Conservation (phyloP, 2,329 filamentous ascomycete genomes). For the Lomentospora prolificans region DNA sequence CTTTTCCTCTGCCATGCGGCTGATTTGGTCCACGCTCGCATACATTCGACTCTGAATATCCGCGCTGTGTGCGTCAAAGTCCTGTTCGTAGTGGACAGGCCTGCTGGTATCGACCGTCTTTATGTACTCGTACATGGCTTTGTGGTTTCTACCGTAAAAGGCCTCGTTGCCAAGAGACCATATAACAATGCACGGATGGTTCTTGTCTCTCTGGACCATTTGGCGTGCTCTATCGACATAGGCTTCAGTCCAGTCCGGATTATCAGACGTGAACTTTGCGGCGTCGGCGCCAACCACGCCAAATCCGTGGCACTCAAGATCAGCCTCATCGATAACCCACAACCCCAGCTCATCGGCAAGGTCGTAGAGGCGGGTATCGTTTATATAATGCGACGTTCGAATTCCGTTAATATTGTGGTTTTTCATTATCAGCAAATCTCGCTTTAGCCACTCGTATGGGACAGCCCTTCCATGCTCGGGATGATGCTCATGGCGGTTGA, state of each 20-base stretch:
- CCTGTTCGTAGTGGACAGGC: conserved; percentile 57
- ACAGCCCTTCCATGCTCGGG: conserved; percentile 52
- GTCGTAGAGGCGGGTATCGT: conserved; percentile 49
- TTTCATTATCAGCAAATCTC: conserved; percentile 58
- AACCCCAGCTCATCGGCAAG: conserved; percentile 54
- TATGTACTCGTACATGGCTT: conserved; percentile 56
- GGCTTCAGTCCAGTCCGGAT: conserved; percentile 50
- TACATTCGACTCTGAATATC: conserved; percentile 63
- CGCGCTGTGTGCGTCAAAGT: conserved; percentile 43
- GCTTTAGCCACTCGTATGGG: conserved; percentile 47
- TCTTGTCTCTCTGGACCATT: conserved; percentile 48
- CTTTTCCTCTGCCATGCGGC: conserved; percentile 27
- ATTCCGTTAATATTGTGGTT: conserved; percentile 60
- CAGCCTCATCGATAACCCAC: conserved; percentile 51
- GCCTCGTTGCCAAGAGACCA: conserved; percentile 67
- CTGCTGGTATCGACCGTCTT: conserved; percentile 45
- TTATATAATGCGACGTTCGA: conserved; percentile 57
- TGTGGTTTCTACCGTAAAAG: conserved; percentile 59
- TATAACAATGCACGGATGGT: conserved; percentile 56
- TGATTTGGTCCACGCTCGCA: conserved; percentile 35
- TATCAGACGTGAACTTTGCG: conserved; percentile 46
- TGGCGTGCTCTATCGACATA: conserved; percentile 59
- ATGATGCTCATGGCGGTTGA: conserved; percentile 64
- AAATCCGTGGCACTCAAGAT: conserved; percentile 45
- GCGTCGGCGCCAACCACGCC: conserved; percentile 17